A percentile compares a stretch with the other conserved stretches of the same genome.
Evolutionary conservation across 177 flowering plant genomes (phyloP).

Genomic region (Vitis hybrid): DNA sequence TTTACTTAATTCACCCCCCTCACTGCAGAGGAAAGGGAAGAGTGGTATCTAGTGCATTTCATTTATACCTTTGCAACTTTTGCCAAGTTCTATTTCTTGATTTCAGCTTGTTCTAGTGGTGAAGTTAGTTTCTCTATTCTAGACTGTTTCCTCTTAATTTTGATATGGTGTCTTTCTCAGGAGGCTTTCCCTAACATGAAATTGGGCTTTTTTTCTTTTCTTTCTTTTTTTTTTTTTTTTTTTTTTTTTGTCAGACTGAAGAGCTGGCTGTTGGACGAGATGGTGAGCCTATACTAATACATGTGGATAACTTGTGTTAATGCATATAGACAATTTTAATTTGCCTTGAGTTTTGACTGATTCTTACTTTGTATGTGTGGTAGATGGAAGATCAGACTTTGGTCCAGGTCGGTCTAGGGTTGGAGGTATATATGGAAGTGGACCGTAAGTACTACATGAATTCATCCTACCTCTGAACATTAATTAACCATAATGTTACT

Average conservation of each 20-base stretch:
- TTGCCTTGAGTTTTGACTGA: neutral
- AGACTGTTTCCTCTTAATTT: neutral
- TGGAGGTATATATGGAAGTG: slow-evolving; percentile 57
- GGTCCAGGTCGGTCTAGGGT: slow-evolving; percentile 75
- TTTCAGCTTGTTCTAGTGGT: neutral
- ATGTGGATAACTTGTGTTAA: too few relatives aligned
- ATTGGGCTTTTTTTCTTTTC: neutral
- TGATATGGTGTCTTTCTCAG: neutral
- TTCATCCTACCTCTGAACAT: neutral
- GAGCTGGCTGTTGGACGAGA: slow-evolving; percentile 81
- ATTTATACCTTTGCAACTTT: too few relatives aligned
- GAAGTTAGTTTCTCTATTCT: neutral
- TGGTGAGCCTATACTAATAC: slow-evolving; percentile 49
- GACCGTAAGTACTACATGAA: slow-evolving; percentile 56
- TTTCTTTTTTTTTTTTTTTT: slow-evolving; percentile 1
- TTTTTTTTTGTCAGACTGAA: slow-evolving; percentile 52
- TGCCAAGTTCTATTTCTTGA: neutral
- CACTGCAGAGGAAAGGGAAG: too few relatives aligned
- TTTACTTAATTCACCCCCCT: too few relatives aligned
- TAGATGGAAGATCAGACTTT: slow-evolving; percentile 73
- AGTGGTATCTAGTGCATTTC: too few relatives aligned
- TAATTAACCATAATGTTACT: neutral
- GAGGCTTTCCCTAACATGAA: neutral
- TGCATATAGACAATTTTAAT: neutral
- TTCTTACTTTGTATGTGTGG: slow-evolving; percentile 14